Evolutionary conservation across 1,284 basidiomycete genomes (phyloP), one percentile per base, ranked within the genome.

Genomic region (Apiotrichum mycotoxinovorans): DNA sequence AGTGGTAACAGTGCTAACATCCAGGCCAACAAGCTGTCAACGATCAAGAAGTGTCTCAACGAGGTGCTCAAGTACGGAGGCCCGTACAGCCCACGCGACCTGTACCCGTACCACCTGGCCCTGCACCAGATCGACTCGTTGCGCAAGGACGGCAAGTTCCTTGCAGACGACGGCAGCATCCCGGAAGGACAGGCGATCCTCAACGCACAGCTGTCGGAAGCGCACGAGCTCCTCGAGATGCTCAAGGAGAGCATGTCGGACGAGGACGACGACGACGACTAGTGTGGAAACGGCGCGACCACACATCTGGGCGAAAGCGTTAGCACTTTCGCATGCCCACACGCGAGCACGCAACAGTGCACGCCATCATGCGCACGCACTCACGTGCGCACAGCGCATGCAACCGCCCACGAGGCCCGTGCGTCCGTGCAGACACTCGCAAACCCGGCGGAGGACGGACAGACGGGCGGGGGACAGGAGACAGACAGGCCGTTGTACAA

Each of bases 1-100:
- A n/a, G n/a, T n/a, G n/a, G 30, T 30, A 30, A 30, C 30, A 1
- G n/a, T 14, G 47, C 54, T 64, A 15, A 62, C 51, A 9, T 2
- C 15, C 63, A 92, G 90, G 90, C 91, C 10, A 95, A 95, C 80
- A 95, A 95, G 71, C 79, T 95, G 3, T 89, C 89, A 20, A 94
- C 91, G 0, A 87, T 93, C 63, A 95, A 94, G 80, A 97, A 95
- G 74, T 97, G 94, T 69, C 81, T 98, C 58, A 97, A 95, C 71
- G 96, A 99, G 78, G 94, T 99, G 1, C 82, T 89, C 61, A 98
- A 98, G 76, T 95, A 95, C 69, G 95, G 95, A 17, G 95, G 95
- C 17, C 89, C 93, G 0, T 97, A 95, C 75, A 90, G 85, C 62
- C 85, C 92, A n/a, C 86, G 93, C 42, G 95, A 99, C 75, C 81